Conservation (phyloP, 176 grass and related monocot genomes). For the Pharus latifolius region DNA sequence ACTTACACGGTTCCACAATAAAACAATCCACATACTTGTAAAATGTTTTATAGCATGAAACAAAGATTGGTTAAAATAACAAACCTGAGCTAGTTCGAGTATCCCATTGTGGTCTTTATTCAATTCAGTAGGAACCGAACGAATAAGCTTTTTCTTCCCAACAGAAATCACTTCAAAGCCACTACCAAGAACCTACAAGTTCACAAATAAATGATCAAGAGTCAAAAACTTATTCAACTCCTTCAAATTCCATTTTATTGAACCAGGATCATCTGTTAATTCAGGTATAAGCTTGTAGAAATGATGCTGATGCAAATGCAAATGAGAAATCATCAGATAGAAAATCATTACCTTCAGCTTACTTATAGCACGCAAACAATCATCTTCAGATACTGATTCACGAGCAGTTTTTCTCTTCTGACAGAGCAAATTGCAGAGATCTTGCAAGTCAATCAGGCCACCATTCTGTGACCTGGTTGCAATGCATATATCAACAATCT, state of each 20-base stretch:
- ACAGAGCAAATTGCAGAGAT: slow-evolving; percentile 66
- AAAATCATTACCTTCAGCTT: slow-evolving; percentile 69
- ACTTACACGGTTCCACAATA: background rate
- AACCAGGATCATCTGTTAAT: background rate
- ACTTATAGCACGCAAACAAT: slow-evolving; percentile 93
- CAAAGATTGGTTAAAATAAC: background rate
- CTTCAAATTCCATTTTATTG: background rate
- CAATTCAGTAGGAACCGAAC: slow-evolving; percentile 87
- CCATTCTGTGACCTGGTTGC: slow-evolving; percentile 82
- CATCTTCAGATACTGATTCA: slow-evolving; percentile 75
- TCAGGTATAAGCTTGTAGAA: background rate
- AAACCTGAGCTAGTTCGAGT: slow-evolving; percentile 94
- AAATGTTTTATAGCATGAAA: background rate
- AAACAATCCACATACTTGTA: background rate
- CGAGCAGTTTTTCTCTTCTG: slow-evolving; percentile 61
- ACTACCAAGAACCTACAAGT: slow-evolving; percentile 74
- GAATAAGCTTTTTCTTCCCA: slow-evolving; percentile 79
- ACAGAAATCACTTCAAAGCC: slow-evolving; percentile 98
- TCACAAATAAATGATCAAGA: slow-evolving; percentile 12
- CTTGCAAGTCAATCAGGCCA: slow-evolving; percentile 81
- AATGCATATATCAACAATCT: slow-evolving; percentile 95
- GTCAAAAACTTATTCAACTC: background rate
- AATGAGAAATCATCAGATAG: background rate
- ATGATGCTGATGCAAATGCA: background rate
- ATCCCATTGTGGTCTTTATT: slow-evolving; percentile 98